Base-by-base conservation (phyloP, 2,329 filamentous ascomycete genomes). In the Calonectria montana region DNA sequence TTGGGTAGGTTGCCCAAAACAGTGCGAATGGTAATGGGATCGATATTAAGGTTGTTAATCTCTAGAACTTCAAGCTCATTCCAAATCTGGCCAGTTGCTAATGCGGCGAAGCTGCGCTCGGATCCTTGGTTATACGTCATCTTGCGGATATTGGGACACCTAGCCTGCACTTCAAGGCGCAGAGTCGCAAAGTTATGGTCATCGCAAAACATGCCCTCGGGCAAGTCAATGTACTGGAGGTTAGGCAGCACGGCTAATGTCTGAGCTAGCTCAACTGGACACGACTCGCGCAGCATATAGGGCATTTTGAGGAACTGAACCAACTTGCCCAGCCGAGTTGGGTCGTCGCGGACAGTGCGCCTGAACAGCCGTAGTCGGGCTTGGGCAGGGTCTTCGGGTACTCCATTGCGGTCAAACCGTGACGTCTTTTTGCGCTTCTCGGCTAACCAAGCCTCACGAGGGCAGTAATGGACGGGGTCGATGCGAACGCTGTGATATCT, bases 391-490 rank as follows among this genome's bases (percentile, higher is more conserved):
- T 98, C 95, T 78, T 96, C 92, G 10, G 94, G 93, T 72, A 95
- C 91, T 73, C 92, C 93, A 82, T 96, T 95, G 80, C 93, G 89
- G 81, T 94, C 89, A 81, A 94, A 93, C 79, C 92, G 91, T 41
- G 92, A 92, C 71, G 90, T 90, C 73, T 92, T 92, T 82, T 94
- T 95, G 74, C 96, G 93, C 82, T 90, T 92, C 77, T 96, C 94
- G 65, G 94, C 91, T 41, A 98, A 90, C 77, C 93, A 87, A 71
- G 94, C 92, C 83, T 98, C 96, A 78, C 94, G 93, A 75, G 94
- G 91, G 86, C 96, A 98, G 85, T 98, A 98, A 84, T 98, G 96
- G 37, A 98, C 96, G 21, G 94, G 91, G 82, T 98, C 96, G 82
- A 98, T 97, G 71, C 96, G 94, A 76, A 98, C 92, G 86, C 95